phyloP scores from a whole-genome alignment of 768 basidiomycete species.

The Panellus pusillus region DNA sequence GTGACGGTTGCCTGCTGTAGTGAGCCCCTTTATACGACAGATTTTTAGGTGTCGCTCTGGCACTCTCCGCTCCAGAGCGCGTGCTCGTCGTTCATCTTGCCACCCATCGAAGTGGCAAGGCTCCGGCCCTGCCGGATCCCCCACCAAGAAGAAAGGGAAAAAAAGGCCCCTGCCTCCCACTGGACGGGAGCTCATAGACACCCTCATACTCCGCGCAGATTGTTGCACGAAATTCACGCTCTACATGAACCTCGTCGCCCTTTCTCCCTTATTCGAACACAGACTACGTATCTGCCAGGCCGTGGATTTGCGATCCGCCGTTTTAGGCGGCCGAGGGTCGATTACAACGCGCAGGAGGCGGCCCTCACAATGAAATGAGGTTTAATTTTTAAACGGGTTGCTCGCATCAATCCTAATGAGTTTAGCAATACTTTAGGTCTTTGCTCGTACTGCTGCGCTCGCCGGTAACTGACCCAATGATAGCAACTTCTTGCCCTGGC shows the following conservation, averaged over 20 bases:
- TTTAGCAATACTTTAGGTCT: constrained; percentile 29
- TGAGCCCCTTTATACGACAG: constrained; percentile 43
- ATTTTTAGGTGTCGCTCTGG: constrained; percentile 36
- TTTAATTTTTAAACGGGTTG: constrained; percentile 2
- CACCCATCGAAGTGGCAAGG: constrained; percentile 1
- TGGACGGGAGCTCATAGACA: constrained; percentile 29
- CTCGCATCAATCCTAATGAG: constrained; percentile 24
- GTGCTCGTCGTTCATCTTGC: constrained; percentile 36
- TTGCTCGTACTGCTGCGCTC: background rate
- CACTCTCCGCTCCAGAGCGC: constrained; percentile 36
- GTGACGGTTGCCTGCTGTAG: too few relatives aligned
- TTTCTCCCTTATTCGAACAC: constrained; percentile 41
- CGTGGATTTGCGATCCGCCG: constrained; percentile 42
- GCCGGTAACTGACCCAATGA: background rate
- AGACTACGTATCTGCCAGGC: constrained; percentile 33
- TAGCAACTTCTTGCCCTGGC: constrained; percentile 39
- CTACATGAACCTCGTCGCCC: constrained; percentile 43
- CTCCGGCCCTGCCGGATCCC: background rate
- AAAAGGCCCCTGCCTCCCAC: too few relatives aligned
- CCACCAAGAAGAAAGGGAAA: background rate
- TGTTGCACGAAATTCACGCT: constrained; percentile 39
- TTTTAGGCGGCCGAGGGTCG: constrained; percentile 29
- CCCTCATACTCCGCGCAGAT: constrained; percentile 32
- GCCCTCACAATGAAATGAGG: constrained; percentile 4
- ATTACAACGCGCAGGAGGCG: constrained; percentile 33